A percentile compares a stretch with the other conserved stretches of the same genome.
phyloP scores from a whole-genome alignment of 2,329 filamentous ascomycete genomes.

The Ophiostoma montium region DNA sequence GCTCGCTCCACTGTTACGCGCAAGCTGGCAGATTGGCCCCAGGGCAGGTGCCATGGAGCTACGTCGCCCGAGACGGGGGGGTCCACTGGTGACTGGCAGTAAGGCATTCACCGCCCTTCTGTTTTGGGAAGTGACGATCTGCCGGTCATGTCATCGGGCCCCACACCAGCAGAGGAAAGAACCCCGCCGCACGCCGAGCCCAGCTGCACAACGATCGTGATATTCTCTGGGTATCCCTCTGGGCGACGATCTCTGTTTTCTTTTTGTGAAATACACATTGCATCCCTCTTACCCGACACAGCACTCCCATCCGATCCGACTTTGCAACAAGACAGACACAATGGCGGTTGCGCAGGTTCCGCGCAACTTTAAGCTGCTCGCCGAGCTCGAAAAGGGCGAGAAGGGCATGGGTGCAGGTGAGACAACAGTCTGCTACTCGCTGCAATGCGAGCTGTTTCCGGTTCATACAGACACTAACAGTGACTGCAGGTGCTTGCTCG shows the following conservation, averaged over 20 bases:
- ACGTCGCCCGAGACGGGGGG: constrained; percentile 16
- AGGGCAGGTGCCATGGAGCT: constrained; percentile 1
- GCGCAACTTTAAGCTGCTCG: constrained; percentile 88
- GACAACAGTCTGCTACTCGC: constrained; percentile 14
- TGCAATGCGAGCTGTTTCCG: no score
- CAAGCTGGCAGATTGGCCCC: neutral
- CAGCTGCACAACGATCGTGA: neutral
- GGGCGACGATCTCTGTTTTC: no score
- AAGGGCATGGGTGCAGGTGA: constrained; percentile 85
- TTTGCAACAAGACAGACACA: no score
- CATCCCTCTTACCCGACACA: no score
- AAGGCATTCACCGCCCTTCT: constrained; percentile 10
- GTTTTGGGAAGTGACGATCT: neutral
- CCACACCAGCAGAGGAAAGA: neutral
- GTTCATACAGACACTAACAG: neutral
- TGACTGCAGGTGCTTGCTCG: constrained; percentile 72
- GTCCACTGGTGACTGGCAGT: constrained; percentile 24
- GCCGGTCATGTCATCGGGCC: neutral
- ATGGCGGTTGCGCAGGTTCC: constrained; percentile 49
- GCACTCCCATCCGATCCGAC: no score
- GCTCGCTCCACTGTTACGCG: neutral
- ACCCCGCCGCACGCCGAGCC: constrained; percentile 3
- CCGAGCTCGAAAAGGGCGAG: constrained; percentile 98
- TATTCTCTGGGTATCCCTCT: no score
- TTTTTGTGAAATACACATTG: no score